Evolutionary conservation across 1,284 basidiomycete genomes (phyloP).

Genomic region (Sanghuangporus weigelae): DNA sequence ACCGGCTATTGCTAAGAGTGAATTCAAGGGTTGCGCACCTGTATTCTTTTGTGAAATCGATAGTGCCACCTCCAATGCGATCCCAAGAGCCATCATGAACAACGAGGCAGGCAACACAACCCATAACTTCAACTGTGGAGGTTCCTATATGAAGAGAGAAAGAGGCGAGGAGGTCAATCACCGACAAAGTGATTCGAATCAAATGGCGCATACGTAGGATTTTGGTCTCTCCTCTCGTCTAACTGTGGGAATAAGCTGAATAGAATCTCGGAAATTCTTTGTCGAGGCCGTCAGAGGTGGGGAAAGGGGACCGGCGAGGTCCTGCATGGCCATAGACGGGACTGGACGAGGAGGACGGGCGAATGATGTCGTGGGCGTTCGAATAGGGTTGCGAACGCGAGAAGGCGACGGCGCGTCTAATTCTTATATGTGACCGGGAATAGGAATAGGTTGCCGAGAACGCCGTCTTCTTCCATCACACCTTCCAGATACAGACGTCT

Average conservation of each 20-base stretch:
- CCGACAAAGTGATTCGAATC: slow-evolving; percentile 1
- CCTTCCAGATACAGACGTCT: too few species aligned
- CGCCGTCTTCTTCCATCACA: too few species aligned
- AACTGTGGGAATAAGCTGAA: slow-evolving; percentile 42
- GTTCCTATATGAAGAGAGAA: slow-evolving; percentile 33
- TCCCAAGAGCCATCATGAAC: slow-evolving; percentile 41
- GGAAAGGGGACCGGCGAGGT: slow-evolving; percentile 8
- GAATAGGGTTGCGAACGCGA: neutral
- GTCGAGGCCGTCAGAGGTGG: slow-evolving; percentile 16
- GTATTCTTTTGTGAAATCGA: slow-evolving; percentile 35
- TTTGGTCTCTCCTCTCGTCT: slow-evolving; percentile 29
- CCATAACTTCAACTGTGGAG: slow-evolving; percentile 37
- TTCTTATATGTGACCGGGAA: neutral
- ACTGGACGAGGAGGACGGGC: neutral
- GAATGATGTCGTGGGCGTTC: neutral
- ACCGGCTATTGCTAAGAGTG: neutral
- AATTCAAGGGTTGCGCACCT: slow-evolving; percentile 32
- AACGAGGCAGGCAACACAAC: slow-evolving; percentile 36
- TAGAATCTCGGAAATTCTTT: slow-evolving; percentile 34
- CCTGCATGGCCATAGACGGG: slow-evolving; percentile 4
- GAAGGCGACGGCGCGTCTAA: neutral
- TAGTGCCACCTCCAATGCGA: slow-evolving; percentile 43
- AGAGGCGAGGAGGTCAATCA: neutral
- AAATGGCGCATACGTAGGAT: slow-evolving; percentile 36
- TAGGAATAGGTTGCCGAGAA: neutral